These are phyloP conservation scores for Acer saccharum DNA, from an alignment of 345 rosid species.

Conservation along the genomic window DNA sequence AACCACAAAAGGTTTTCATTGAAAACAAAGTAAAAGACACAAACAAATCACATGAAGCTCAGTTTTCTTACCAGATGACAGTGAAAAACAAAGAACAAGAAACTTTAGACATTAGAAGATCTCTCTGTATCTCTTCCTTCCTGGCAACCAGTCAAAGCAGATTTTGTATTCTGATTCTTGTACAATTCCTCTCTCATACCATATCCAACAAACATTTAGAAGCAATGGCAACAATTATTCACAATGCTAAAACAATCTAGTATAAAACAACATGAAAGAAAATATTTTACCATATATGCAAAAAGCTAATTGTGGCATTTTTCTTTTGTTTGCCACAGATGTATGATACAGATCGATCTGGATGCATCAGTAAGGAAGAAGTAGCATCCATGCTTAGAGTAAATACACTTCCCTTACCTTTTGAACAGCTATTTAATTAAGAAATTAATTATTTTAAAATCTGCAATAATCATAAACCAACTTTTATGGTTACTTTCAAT, in stretches of 20 bases:
- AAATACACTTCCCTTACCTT: constrained; percentile 13
- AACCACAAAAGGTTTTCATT: too few relatives aligned
- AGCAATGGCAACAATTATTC: not conserved
- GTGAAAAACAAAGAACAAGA: too few relatives aligned
- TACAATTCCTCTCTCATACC: too few relatives aligned
- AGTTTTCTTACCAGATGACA: too few relatives aligned
- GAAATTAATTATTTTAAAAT: not conserved
- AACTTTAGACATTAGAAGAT: too few relatives aligned
- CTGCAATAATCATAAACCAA: not conserved
- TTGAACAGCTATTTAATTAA: not conserved
- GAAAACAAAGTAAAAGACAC: too few relatives aligned
- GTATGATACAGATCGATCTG: constrained; percentile 69
- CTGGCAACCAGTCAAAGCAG: too few relatives aligned
- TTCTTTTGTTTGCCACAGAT: constrained; percentile 34
- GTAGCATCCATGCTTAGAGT: constrained; percentile 69
- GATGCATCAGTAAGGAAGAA: constrained; percentile 73
- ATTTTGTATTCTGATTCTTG: too few relatives aligned
- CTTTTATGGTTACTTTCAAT: not conserved
- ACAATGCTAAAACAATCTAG: not conserved
- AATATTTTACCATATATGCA: not conserved
- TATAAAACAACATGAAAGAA: not conserved
- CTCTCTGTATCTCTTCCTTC: too few relatives aligned
- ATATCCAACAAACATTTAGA: not conserved
- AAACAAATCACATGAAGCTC: too few relatives aligned
- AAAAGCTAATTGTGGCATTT: not conserved